These are phyloP conservation scores for Penicillium diatomitis DNA, from an alignment of 495 filamentous ascomycete genomes.

Conservation along the genomic window DNA sequence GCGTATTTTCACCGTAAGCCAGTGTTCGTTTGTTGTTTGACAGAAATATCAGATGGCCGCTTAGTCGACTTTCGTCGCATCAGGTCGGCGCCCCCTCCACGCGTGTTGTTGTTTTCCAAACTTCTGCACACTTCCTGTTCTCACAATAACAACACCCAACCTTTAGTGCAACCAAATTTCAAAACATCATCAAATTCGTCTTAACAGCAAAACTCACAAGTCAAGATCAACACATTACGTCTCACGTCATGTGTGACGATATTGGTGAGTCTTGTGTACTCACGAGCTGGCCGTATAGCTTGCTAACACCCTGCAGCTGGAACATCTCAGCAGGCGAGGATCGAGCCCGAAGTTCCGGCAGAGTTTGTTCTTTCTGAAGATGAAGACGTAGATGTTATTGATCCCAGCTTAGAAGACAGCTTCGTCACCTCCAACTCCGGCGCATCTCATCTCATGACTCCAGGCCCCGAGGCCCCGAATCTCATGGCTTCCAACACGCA, in stretches of 20 bases:
- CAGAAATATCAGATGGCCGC: constrained; percentile 64
- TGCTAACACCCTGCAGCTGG: constrained; percentile 47
- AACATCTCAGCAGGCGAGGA: constrained; percentile 51
- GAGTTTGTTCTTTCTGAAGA: constrained; percentile 40
- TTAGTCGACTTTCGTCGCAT: constrained; percentile 72
- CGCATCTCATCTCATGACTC: too few relatives aligned
- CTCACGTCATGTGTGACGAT: constrained; percentile 79
- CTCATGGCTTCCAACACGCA: too few relatives aligned
- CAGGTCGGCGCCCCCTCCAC: constrained; percentile 28
- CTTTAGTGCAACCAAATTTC: constrained; percentile 54
- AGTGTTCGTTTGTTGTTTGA: constrained; percentile 65
- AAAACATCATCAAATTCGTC: constrained; percentile 50
- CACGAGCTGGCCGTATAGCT: too few relatives aligned
- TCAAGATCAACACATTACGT: constrained; percentile 51
- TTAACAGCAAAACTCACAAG: constrained; percentile 51
- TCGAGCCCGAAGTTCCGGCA: constrained; percentile 52
- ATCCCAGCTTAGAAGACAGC: too few relatives aligned
- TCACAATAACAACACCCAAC: background rate
- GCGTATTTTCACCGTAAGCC: constrained; percentile 50
- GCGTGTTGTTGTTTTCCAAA: background rate
- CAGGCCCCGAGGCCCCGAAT: too few relatives aligned
- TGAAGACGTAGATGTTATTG: background rate
- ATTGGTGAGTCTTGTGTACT: constrained; percentile 45
- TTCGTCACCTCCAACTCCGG: too few relatives aligned
- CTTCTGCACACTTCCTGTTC: background rate